Percentiles rank a stretch among this genome's conserved stretches.
Evolutionary conservation across 306 rosid genomes (phyloP).

Genomic region (Luffa acutangula): DNA sequence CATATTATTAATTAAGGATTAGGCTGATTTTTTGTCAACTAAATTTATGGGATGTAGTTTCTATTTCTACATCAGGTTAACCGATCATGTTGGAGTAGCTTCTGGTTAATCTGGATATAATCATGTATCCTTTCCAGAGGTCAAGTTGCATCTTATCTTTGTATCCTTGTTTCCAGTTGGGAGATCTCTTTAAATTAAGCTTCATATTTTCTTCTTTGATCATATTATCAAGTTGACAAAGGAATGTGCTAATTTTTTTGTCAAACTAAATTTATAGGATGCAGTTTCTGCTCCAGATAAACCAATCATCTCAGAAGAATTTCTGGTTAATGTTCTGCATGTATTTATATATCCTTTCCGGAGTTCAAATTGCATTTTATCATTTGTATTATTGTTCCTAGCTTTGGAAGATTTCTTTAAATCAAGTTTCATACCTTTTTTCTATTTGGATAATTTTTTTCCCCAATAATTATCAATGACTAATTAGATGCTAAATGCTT

Average conservation of each 20-base stretch:
- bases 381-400: not conserved
- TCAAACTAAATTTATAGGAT: not conserved
- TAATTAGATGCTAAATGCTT: constrained; percentile 6
- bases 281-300: not conserved
- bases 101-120: not conserved
- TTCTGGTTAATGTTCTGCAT: not conserved
- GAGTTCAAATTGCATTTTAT: not conserved
- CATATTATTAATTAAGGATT: not conserved
- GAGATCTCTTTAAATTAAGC: not conserved
- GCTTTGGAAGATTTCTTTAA: not conserved
- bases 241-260: not conserved
- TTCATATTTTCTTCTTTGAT: not conserved
- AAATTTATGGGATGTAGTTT: not conserved
- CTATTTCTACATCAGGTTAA: not conserved
- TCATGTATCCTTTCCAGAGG: not conserved
- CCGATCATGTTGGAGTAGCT: not conserved
- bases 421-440: not conserved
- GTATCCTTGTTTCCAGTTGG: not conserved
- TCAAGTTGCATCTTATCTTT: not conserved
- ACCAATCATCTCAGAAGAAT: not conserved
- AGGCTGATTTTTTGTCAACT: not conserved
- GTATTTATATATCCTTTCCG: not conserved
- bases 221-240: not conserved
- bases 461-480: not conserved
- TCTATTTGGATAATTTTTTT: not conserved